Percentiles rank a stretch among this genome's conserved stretches.
These are phyloP conservation scores for Carallia pectinifolia DNA, from an alignment of 345 rosid genomes.

Conservation along the genomic window DNA sequence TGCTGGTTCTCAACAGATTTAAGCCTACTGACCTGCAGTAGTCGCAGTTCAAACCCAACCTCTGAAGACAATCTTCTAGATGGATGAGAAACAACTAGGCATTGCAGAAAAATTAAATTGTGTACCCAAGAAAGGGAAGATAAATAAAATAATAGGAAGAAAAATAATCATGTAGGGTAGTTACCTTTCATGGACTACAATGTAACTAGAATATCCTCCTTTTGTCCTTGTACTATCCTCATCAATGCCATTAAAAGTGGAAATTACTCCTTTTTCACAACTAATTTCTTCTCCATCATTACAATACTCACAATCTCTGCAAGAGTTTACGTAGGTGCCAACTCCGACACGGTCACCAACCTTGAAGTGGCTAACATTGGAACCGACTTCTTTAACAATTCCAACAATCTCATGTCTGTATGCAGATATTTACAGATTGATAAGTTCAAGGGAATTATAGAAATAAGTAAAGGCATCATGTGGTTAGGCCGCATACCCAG, in stretches of 20 bases:
- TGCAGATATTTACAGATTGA: not conserved
- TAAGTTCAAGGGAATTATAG: slow-evolving; percentile 13
- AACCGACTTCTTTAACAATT: slow-evolving; percentile 72
- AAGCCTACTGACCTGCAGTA: too few species aligned
- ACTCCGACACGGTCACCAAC: slow-evolving; percentile 86
- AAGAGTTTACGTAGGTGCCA: slow-evolving; percentile 84
- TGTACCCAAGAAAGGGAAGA: not conserved
- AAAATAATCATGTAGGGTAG: slow-evolving; percentile 1
- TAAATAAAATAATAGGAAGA: not conserved
- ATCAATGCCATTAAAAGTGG: slow-evolving; percentile 69
- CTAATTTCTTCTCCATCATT: slow-evolving; percentile 47
- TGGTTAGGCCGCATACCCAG: slow-evolving; percentile 55
- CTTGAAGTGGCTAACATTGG: slow-evolving; percentile 60
- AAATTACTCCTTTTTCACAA: slow-evolving; percentile 54
- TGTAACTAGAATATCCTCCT: slow-evolving; percentile 81
- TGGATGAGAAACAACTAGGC: not conserved
- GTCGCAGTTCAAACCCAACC: too few species aligned
- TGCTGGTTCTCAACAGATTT: too few species aligned
- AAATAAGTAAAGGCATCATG: not conserved
- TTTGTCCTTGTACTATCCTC: slow-evolving; percentile 69
- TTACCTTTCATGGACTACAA: slow-evolving; percentile 75
- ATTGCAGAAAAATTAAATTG: too few species aligned
- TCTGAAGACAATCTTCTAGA: not conserved
- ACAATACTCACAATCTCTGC: slow-evolving; percentile 75
- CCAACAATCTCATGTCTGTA: slow-evolving; percentile 89